phyloP scores from a whole-genome alignment of 2,329 filamentous ascomycete genomes.

The Pseudogymnoascus sp. region DNA sequence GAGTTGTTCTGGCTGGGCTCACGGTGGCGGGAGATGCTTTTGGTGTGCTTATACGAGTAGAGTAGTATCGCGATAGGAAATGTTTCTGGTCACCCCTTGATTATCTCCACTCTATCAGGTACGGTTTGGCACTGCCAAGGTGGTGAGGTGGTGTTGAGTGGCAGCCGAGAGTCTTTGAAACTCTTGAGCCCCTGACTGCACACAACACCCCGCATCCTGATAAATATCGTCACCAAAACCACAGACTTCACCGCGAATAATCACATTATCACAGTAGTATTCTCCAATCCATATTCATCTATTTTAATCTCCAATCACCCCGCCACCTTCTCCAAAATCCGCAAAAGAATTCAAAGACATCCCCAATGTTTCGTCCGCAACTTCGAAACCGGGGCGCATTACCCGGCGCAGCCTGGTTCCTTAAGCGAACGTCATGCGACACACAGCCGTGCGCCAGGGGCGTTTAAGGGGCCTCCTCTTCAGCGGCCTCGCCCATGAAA shows the following conservation, averaged over 20 bases:
- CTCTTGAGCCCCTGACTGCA: background rate
- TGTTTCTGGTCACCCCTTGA: background rate
- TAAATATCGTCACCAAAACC: background rate
- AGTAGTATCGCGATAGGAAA: background rate
- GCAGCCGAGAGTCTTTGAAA: background rate
- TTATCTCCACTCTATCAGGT: background rate
- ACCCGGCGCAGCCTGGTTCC: background rate
- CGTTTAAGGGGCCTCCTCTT: conserved; percentile 1
- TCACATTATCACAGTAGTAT: background rate
- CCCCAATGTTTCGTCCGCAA: background rate
- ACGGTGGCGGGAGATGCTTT: background rate
- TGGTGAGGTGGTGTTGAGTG: background rate
- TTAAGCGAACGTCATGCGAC: conserved; percentile 4
- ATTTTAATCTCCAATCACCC: background rate
- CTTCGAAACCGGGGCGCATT: conserved; percentile 4
- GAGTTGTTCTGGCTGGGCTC: background rate
- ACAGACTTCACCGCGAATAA: background rate
- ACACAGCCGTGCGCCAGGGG: conserved; percentile 2
- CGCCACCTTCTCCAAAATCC: background rate
- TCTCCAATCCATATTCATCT: background rate
- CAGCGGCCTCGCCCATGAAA: background rate
- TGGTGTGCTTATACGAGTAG: background rate
- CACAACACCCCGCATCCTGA: background rate
- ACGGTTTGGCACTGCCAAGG: background rate
- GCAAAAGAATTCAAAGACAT: background rate